phyloP scores from a whole-genome alignment of 306 rosid species.

The Sesbania bispinosa region DNA sequence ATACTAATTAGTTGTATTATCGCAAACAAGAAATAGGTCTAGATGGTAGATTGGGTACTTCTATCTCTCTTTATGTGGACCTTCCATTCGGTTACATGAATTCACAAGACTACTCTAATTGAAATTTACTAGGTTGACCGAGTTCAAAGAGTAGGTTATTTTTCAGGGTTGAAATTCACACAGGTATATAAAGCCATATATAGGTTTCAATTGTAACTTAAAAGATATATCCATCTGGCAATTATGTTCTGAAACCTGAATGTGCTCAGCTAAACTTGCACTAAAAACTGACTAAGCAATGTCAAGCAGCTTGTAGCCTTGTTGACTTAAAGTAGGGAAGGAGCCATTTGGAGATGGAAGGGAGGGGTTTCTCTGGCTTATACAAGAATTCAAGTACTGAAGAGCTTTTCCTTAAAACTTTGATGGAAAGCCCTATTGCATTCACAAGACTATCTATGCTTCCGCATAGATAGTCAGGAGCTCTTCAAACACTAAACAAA shows the following conservation, averaged over 20 bases:
- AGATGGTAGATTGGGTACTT: no score
- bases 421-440: constrained; percentile 74
- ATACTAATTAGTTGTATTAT: no score
- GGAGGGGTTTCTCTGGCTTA: constrained; percentile 72
- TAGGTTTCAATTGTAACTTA: background rate
- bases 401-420: constrained; percentile 70
- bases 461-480: constrained; percentile 82
- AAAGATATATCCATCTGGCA: constrained; percentile 22
- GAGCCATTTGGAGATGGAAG: no score
- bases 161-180: constrained; percentile 14
- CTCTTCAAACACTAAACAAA: constrained; percentile 89
- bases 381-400: constrained; percentile 82
- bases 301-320: no score
- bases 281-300: constrained; percentile 11
- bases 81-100: no score
- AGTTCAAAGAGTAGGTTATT: constrained; percentile 25
- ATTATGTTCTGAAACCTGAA: constrained; percentile 27
- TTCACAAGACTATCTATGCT: constrained; percentile 57
- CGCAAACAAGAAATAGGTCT: no score
- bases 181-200: no score
- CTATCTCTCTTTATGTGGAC: no score
- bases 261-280: constrained; percentile 15
- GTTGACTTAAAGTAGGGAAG: no score
- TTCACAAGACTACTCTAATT: no score
- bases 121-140: constrained; percentile 22